phyloP scores from a whole-genome alignment of 179 eudicot species.

The Actinidia arguta region DNA sequence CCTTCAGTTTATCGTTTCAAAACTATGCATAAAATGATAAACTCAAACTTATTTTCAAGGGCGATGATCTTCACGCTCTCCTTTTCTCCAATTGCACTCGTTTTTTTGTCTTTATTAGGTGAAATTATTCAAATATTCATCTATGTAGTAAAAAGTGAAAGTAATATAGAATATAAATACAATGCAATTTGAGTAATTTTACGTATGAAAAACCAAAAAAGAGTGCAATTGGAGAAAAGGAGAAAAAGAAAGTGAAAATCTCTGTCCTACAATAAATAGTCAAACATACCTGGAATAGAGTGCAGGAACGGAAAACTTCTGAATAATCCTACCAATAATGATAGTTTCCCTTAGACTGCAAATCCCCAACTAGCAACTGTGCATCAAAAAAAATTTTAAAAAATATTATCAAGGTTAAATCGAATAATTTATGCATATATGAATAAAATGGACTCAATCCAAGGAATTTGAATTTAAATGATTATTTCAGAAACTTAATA shows the following conservation, averaged over 20 bases:
- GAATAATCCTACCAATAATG: constrained; percentile 76
- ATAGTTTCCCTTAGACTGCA: constrained; percentile 91
- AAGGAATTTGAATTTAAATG: background rate
- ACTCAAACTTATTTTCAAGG: background rate
- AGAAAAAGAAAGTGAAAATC: too few species aligned
- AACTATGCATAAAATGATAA: background rate
- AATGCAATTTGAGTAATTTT: too few species aligned
- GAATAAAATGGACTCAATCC: background rate
- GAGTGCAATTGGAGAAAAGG: too few species aligned
- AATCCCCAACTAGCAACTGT: constrained; percentile 86
- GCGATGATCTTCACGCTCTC: too few species aligned
- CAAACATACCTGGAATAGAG: constrained; percentile 88
- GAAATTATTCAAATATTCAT: too few species aligned
- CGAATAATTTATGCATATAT: background rate
- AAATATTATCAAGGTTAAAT: too few species aligned
- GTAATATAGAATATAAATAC: too few species aligned
- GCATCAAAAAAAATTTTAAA: constrained; percentile 21
- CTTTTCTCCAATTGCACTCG: too few species aligned
- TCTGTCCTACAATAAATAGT: too few species aligned
- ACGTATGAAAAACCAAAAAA: too few species aligned
- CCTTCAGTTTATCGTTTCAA: background rate
- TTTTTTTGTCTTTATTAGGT: too few species aligned
- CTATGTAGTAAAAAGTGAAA: too few species aligned
- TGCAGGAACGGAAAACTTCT: constrained; percentile 78
- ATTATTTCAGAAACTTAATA: background rate